Base-by-base conservation (phyloP, 305 asterid genomes). In the Solanum hybrid region DNA sequence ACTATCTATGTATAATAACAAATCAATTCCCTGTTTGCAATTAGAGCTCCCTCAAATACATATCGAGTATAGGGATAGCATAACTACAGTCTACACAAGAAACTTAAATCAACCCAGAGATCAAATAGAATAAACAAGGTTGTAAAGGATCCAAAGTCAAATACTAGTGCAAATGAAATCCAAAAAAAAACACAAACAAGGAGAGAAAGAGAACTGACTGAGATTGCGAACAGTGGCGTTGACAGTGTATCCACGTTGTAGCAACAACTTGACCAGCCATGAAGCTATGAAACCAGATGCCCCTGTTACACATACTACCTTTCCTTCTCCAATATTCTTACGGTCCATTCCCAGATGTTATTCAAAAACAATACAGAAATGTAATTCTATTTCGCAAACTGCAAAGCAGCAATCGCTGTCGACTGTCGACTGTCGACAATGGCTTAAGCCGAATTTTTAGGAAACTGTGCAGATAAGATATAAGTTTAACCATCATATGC, bases 241-340 rank as follows among this genome's bases (percentile, higher is more conserved):
- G 88, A 51, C 75, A 3, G 42, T 84, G 22, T 84, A 84, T 7
- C 73, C 87, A 83, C 87, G 73, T 2, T 82, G 87, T 6, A 82
- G 71, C 34, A 82, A 16, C 87, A 82, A 14, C 71, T 42, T 40
- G 13, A 82, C 87, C 13, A 82, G 87, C 87, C 87, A 82, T 73
- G 93, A 90, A 28, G 92, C 93, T 3, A 92, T 85, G 91, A 9
- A 93, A 11, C 94, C 93, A 3, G 94, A 92, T 2, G 92, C 94
- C 77, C 94, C 93, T 3, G 93, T 93, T 22, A 93, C 94, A 26
- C 93, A 91, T 20, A 92, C 94, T 51, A 91, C 91, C 36, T 90
- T 91, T 26, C 90, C 80, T 35, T 80, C 29, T 89, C 67, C 90
- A 36, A 6, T 80, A 34, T 36, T 87, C n/a, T 87, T 37, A 76